Conservation (phyloP, 1,139 yeast species). For the Martiniozyma asiatica region DNA sequence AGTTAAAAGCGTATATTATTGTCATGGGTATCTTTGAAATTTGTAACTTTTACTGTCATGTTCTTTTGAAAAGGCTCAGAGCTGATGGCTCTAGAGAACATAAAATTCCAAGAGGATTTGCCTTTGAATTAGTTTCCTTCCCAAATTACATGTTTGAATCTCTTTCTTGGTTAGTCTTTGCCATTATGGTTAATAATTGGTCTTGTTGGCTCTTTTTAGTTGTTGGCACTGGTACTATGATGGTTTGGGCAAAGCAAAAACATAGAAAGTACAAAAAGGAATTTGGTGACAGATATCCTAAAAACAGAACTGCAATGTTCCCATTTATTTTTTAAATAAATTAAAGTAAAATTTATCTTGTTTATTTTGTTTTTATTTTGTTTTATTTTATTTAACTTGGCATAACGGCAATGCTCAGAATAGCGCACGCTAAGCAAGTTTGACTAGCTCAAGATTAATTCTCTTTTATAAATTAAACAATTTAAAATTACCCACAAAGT, state of each 20-base stretch:
- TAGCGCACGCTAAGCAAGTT: too few species aligned
- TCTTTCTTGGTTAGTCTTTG: slow-evolving; percentile 58
- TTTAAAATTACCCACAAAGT: too few species aligned
- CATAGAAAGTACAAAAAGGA: slow-evolving; percentile 55
- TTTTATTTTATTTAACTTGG: slow-evolving; percentile 1
- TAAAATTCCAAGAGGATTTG: slow-evolving; percentile 38
- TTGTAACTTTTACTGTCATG: slow-evolving; percentile 64
- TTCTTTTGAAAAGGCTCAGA: slow-evolving; percentile 46
- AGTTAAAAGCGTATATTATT: slow-evolving; percentile 24
- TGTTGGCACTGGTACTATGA: slow-evolving; percentile 72
- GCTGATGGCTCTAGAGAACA: slow-evolving; percentile 35
- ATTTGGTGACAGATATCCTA: slow-evolving; percentile 68
- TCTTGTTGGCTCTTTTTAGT: slow-evolving; percentile 57
- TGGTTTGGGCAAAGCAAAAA: slow-evolving; percentile 65
- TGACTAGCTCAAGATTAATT: too few species aligned
- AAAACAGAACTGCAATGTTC: slow-evolving; percentile 51
- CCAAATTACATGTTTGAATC: slow-evolving; percentile 91
- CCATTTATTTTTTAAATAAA: slow-evolving; percentile 35
- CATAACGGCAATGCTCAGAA: too few species aligned
- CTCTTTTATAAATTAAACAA: too few species aligned
- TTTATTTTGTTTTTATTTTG: not conserved
- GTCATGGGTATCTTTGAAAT: slow-evolving; percentile 57
- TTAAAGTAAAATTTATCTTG: not conserved
- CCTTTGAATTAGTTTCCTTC: slow-evolving; percentile 23
- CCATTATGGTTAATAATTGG: slow-evolving; percentile 67